Evolutionary conservation across 2,329 filamentous ascomycete genomes (phyloP).

Genomic region (Xylaria sp.): DNA sequence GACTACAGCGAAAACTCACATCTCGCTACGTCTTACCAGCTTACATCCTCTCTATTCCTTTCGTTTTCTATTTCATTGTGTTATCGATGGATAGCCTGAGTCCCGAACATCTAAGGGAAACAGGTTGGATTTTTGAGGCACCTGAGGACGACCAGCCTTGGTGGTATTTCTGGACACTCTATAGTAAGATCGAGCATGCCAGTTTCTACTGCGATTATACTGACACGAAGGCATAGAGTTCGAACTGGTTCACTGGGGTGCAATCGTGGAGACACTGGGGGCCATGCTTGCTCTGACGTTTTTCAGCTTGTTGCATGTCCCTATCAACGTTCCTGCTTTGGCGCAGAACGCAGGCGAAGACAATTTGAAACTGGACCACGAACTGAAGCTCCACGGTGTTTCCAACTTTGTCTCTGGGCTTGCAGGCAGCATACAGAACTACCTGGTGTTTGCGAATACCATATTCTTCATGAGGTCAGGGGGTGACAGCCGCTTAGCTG

Average conservation of each 20-base stretch:
- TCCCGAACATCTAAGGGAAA: conserved; percentile 71
- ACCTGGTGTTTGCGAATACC: conserved; percentile 96
- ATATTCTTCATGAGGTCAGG: conserved; percentile 96
- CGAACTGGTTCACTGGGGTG: conserved; percentile 81
- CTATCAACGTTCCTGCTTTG: conserved; percentile 95
- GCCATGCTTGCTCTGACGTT: conserved; percentile 98
- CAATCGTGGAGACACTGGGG: conserved; percentile 83
- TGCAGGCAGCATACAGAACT: conserved; percentile 92
- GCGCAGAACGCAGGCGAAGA: conserved; percentile 92
- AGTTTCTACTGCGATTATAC: conserved; percentile 13
- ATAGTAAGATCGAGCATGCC: conserved; percentile 68
- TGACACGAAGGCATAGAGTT: conserved; percentile 68
- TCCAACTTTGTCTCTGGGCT: conserved; percentile 92
- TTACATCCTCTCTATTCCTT: conserved; percentile 83
- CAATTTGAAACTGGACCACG: conserved; percentile 88
- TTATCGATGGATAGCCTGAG: conserved; percentile 74
- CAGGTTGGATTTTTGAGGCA: conserved; percentile 91
- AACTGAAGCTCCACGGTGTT: conserved; percentile 90
- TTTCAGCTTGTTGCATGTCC: conserved; percentile 95
- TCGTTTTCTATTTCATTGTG: conserved; percentile 82
- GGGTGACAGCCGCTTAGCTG: conserved; percentile 85
- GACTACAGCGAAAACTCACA: conserved; percentile 77
- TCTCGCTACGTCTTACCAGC: conserved; percentile 87
- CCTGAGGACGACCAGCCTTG: conserved; percentile 88
- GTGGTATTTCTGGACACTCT: conserved; percentile 98